Base-by-base conservation (phyloP, 2,329 filamentous ascomycete genomes). In the Talaromyces amestolkiae region DNA sequence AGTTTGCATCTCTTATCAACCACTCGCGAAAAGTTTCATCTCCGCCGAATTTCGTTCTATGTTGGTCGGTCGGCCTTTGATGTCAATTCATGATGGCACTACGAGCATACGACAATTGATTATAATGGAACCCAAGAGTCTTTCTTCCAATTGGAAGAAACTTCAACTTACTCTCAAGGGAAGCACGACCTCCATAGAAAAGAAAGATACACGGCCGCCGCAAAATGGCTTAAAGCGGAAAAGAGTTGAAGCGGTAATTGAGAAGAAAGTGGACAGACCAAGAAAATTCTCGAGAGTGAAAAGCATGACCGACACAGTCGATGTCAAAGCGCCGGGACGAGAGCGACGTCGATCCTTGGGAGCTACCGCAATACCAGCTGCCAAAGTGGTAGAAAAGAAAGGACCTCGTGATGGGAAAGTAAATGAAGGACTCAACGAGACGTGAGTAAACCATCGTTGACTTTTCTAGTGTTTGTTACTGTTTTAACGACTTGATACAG, bases 371-470 rank as follows among this genome's bases (percentile, higher is more conserved):
- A 37, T 47, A 41, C 37, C 54, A 54, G 54, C 47, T 39, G 10
- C 37, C n/a, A 82, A 85, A 71, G 74, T 90, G 45, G 84, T 85
- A 33, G 76, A 78, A 69, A 71, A 70, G 68, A 79, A 73, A 41
- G 49, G 47, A 71, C 75, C 69, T 72, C 76, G 75, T 27, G 77
- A 83, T 45, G 83, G 84, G 59, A 84, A 82, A 53, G 80, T 89
- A 67, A 91, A 92, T 72, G 84, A 86, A 53, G 90, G 90, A 0
- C 80, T 87, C 3, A 84, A 86, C 1, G 60, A 72, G 37, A 76
- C 70, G 79, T 81, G 47, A 73, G 78, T 72, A 35, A 54, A 65
- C 61, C 58, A 70, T 78, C 58, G 49, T 10, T 33, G 45, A 54
- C 7, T 3, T 13, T n/a, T 27, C n/a, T 70, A 72, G 63, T 9